Evolutionary conservation across 164 flowering plant genomes (phyloP).

Genomic region (Aristolochia fimbriata): DNA sequence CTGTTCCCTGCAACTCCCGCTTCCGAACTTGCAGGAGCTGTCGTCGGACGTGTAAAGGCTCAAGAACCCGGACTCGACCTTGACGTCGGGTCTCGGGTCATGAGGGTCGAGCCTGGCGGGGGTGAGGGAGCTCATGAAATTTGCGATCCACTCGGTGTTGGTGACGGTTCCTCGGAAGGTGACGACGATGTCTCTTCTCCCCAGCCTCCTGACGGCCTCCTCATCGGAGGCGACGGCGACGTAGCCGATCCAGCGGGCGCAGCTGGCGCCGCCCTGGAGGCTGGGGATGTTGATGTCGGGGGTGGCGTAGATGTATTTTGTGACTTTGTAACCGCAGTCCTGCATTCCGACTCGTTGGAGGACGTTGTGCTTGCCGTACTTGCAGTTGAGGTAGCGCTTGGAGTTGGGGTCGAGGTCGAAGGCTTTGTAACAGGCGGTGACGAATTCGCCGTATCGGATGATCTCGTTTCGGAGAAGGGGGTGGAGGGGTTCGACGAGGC

Average conservation of each 20-base stretch:
- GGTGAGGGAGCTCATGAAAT: constrained; percentile 64
- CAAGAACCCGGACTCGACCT: constrained; percentile 41
- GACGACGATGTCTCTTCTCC: constrained; percentile 59
- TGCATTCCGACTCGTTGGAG: constrained; percentile 39
- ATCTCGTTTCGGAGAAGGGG: constrained; percentile 61
- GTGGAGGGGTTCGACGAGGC: constrained; percentile 49
- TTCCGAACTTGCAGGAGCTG: constrained; percentile 17
- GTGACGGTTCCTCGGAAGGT: constrained; percentile 77
- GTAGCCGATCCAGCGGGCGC: constrained; percentile 73
- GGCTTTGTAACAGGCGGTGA: constrained; percentile 55
- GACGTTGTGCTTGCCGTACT: constrained; percentile 51
- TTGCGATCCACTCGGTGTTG: constrained; percentile 58
- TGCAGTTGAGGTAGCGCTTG: constrained; percentile 55
- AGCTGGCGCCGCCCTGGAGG: constrained; percentile 20
- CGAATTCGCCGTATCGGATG: constrained; percentile 62
- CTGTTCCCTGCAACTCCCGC: constrained; percentile 27
- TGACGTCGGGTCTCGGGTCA: constrained; percentile 41
- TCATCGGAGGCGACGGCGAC: constrained; percentile 58
- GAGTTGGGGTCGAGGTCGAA: constrained; percentile 67
- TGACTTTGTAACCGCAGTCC: constrained; percentile 47
- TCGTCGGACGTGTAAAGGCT: constrained; percentile 25
- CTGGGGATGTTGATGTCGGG: constrained; percentile 46
- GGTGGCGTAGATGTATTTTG: constrained; percentile 76
- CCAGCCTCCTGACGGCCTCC: constrained; percentile 25
- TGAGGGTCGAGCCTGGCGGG: constrained; percentile 63